Evolutionary conservation across 2,329 filamentous ascomycete genomes (phyloP).

Genomic region (Fusarium solani-melongenae): DNA sequence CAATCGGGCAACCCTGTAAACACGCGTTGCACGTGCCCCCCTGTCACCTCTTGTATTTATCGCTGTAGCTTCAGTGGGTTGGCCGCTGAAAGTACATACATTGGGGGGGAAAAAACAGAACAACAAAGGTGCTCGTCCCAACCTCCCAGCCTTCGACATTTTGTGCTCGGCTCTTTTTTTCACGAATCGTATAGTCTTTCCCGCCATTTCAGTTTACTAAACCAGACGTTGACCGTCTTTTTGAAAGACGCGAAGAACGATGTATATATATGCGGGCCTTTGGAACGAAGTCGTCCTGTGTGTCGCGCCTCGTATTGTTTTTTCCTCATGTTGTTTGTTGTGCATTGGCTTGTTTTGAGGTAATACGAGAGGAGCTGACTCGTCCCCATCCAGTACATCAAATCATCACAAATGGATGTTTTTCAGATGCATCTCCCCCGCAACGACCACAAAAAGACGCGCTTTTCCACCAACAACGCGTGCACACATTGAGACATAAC

Average conservation of each 20-base stretch:
- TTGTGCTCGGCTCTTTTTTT: background rate
- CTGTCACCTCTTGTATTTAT: constrained; percentile 32
- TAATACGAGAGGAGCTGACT: constrained; percentile 31
- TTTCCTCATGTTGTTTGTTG: constrained; percentile 19
- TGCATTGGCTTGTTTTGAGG: constrained; percentile 26
- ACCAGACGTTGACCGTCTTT: background rate
- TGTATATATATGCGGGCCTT: background rate
- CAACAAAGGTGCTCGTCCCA: background rate
- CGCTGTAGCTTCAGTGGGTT: constrained; percentile 6
- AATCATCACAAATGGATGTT: constrained; percentile 15
- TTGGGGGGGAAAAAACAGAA: constrained; percentile 4
- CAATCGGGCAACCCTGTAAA: constrained; percentile 51
- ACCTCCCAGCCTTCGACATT: background rate
- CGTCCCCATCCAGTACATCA: constrained; percentile 26
- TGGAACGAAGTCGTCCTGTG: background rate
- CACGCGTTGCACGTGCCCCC: constrained; percentile 47
- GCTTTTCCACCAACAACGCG: constrained; percentile 31
- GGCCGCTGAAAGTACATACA: background rate
- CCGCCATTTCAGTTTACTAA: background rate
- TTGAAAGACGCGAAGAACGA: background rate
- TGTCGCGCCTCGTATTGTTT: constrained; percentile 10
- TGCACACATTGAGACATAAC: constrained; percentile 6
- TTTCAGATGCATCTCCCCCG: constrained; percentile 36
- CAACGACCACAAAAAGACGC: constrained; percentile 36
- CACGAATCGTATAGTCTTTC: background rate